These are phyloP conservation scores for Neurospora tetrasperma DNA, from an alignment of 495 filamentous ascomycete genomes.

Conservation along the genomic window DNA sequence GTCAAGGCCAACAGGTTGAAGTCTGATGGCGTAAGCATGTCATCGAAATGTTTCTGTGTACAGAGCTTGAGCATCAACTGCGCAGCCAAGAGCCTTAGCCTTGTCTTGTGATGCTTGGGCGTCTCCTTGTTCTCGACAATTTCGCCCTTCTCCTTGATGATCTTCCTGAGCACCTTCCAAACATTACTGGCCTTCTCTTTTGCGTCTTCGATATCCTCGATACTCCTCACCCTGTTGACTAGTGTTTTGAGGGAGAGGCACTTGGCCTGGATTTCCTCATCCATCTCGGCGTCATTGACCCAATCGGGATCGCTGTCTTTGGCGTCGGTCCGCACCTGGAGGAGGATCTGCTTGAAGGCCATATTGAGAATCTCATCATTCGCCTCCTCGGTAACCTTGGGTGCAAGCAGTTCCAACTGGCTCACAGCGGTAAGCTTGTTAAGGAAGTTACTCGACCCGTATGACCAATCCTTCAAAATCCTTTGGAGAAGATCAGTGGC, in stretches of 20 bases:
- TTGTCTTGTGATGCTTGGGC: conserved; percentile 60
- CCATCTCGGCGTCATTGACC: conserved; percentile 57
- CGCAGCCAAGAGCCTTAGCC: conserved; percentile 72
- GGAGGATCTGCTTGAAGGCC: conserved; percentile 62
- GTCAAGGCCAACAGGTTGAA: conserved; percentile 76
- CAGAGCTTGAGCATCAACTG: conserved; percentile 79
- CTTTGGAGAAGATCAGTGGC: conserved; percentile 72
- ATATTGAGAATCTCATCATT: conserved; percentile 71
- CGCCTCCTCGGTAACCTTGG: conserved; percentile 60
- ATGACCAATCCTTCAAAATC: conserved; percentile 65
- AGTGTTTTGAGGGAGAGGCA: conserved; percentile 80
- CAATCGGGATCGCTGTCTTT: conserved; percentile 45
- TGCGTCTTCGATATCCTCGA: conserved; percentile 48
- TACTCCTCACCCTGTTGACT: conserved; percentile 72
- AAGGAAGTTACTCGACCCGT: conserved; percentile 66
- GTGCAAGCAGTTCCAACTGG: conserved; percentile 71
- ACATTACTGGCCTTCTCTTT: conserved; percentile 56
- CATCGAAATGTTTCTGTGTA: conserved; percentile 60
- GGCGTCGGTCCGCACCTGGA: conserved; percentile 51
- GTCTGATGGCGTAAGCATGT: conserved; percentile 54
- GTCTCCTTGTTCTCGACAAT: conserved; percentile 63
- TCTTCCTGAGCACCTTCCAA: conserved; percentile 64
- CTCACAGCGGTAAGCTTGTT: conserved; percentile 73
- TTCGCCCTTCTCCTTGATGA: conserved; percentile 68
- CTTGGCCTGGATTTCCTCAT: conserved; percentile 77